Conservation (phyloP, 2,329 filamentous ascomycete species). For the Xylariaceae sp. region DNA sequence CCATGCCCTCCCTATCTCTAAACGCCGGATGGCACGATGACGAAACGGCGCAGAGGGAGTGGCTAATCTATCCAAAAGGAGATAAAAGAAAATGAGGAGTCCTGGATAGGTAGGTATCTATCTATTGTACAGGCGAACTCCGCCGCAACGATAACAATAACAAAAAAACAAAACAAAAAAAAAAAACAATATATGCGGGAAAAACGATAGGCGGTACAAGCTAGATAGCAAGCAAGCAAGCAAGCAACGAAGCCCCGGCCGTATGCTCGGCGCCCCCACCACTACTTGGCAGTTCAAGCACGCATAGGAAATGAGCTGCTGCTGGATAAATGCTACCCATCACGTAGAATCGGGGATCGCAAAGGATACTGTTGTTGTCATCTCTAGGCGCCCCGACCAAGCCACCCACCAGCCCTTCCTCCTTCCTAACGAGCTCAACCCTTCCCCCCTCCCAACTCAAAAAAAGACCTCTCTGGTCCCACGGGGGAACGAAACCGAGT, state of each 20-base stretch:
- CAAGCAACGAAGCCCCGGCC: conserved; percentile 13
- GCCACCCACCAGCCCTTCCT: too few species aligned
- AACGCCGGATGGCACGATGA: neutral
- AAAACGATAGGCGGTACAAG: conserved; percentile 2
- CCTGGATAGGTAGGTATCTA: neutral
- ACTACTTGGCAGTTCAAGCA: conserved; percentile 9
- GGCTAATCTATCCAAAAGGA: too few species aligned
- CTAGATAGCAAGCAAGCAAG: conserved; percentile 9
- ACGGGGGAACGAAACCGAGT: too few species aligned
- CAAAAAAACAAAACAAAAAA: neutral
- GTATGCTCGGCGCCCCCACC: conserved; percentile 16
- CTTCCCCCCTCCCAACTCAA: too few species aligned
- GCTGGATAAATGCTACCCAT: conserved; percentile 2
- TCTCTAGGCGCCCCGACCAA: neutral
- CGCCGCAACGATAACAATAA: too few species aligned
- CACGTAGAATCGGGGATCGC: neutral
- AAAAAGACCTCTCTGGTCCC: too few species aligned
- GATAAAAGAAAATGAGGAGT: too few species aligned
- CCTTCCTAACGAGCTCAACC: too few species aligned
- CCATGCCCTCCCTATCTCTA: too few species aligned
- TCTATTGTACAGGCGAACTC: neutral
- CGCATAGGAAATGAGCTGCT: neutral
- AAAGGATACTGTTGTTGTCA: neutral
- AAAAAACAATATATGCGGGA: neutral
- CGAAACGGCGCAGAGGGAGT: neutral